A percentile compares a stretch with the other conserved stretches of the same genome.
phyloP scores from a whole-genome alignment of 2,329 filamentous ascomycete species.

The Penicillium freii region DNA sequence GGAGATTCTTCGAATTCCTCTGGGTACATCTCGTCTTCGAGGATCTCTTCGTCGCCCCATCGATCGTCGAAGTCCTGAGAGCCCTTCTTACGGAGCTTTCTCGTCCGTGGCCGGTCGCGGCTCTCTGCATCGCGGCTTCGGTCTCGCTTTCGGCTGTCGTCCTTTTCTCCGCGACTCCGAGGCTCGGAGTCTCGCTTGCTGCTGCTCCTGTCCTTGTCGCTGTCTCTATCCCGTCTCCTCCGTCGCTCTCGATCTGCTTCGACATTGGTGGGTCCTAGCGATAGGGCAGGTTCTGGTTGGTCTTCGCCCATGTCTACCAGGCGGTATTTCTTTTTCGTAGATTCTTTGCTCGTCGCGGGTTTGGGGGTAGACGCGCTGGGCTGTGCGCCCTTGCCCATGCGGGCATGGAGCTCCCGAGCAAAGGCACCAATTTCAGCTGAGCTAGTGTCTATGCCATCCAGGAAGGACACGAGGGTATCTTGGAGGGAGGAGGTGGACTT shows the following conservation, averaged over 20 bases:
- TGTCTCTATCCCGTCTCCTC: conserved; percentile 20
- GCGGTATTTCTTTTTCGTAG: conserved; percentile 52
- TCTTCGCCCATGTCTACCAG: conserved; percentile 56
- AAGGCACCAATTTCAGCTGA: conserved; percentile 49
- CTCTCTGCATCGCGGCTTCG: conserved; percentile 37
- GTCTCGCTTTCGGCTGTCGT: conserved; percentile 41
- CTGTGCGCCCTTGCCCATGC: conserved; percentile 25
- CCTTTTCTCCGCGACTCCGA: conserved; percentile 32
- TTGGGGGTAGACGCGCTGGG: conserved; percentile 13
- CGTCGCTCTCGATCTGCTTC: conserved; percentile 37
- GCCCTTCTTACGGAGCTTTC: conserved; percentile 52
- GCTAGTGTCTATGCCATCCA: conserved; percentile 44
- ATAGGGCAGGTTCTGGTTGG: conserved; percentile 28
- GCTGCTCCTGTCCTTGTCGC: conserved; percentile 25
- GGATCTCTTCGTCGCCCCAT: conserved; percentile 73
- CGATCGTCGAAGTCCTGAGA: conserved; percentile 66
- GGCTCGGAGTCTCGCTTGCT: conserved; percentile 19
- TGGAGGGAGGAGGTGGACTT: conserved; percentile 49
- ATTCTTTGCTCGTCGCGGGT: conserved; percentile 25
- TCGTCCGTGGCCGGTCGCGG: conserved; percentile 47
- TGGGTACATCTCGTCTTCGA: conserved; percentile 35
- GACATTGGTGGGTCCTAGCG: conserved; percentile 34
- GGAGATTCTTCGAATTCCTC: conserved; percentile 67
- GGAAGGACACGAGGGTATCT: conserved; percentile 53
- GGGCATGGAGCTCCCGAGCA: conserved; percentile 47